A percentile compares a stretch with the other conserved stretches of the same genome.
phyloP scores from a whole-genome alignment of 2,329 filamentous ascomycete species.

The Fusarium praegraminearum region DNA sequence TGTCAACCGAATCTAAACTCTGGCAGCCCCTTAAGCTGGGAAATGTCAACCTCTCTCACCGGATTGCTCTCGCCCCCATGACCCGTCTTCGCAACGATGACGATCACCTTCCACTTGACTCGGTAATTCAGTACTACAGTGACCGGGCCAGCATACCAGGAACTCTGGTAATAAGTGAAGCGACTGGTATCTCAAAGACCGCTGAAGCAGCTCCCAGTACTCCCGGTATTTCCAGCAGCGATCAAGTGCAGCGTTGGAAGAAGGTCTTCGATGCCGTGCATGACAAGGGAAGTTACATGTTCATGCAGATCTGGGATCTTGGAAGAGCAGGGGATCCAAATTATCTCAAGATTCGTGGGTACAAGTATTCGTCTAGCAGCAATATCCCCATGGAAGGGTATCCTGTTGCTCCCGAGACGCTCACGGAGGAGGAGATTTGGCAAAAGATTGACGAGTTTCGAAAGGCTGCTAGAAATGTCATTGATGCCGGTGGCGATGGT shows the following conservation, averaged over 20 bases:
- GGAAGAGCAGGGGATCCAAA: slow-evolving; percentile 60
- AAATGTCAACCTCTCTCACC: slow-evolving; percentile 54
- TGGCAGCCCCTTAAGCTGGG: slow-evolving; percentile 57
- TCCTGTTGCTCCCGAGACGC: slow-evolving; percentile 12
- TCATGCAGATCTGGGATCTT: slow-evolving; percentile 73
- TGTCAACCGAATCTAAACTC: slow-evolving; percentile 36
- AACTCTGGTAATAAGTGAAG: slow-evolving; percentile 59
- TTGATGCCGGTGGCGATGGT: slow-evolving; percentile 76
- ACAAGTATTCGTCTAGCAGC: slow-evolving; percentile 47
- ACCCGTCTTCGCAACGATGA: slow-evolving; percentile 64
- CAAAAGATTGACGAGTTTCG: slow-evolving; percentile 71
- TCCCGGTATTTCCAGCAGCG: slow-evolving; percentile 68
- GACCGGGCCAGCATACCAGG: slow-evolving; percentile 59
- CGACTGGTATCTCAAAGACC: slow-evolving; percentile 56
- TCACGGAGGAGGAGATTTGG: slow-evolving; percentile 75
- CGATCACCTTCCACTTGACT: slow-evolving; percentile 44
- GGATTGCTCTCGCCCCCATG: slow-evolving; percentile 67
- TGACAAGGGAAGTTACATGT: slow-evolving; percentile 70
- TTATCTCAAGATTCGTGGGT: slow-evolving; percentile 42
- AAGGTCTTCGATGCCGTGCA: slow-evolving; percentile 72
- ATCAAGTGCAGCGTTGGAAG: slow-evolving; percentile 71
- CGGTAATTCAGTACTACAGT: slow-evolving; percentile 58
- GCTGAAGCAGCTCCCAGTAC: slow-evolving; percentile 52
- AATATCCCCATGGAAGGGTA: slow-evolving; percentile 43
- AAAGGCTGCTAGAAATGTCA: slow-evolving; percentile 65